phyloP scores from a whole-genome alignment of 495 filamentous ascomycete species.

The Aspergillus saccharolyticus region DNA sequence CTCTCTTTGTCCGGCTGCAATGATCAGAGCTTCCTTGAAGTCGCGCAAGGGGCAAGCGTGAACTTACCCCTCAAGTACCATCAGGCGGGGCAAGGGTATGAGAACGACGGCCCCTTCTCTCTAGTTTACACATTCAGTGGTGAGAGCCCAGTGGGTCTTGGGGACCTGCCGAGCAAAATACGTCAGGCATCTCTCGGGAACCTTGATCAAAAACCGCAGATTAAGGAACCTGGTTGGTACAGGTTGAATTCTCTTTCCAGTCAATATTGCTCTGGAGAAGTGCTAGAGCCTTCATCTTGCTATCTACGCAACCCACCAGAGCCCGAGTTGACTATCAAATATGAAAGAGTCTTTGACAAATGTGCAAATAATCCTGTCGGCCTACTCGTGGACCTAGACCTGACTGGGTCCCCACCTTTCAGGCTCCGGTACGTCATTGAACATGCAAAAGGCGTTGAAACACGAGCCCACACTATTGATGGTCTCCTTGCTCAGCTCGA shows the following conservation, averaged over 20 bases:
- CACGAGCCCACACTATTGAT: conserved; percentile 47
- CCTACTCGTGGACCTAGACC: conserved; percentile 75
- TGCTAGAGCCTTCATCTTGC: conserved; percentile 88
- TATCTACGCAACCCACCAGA: conserved; percentile 85
- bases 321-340: conserved; percentile 64
- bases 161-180: conserved; percentile 47
- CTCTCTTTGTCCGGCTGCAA: conserved; percentile 69
- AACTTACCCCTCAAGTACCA: conserved; percentile 69
- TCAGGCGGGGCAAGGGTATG: conserved; percentile 51
- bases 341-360: conserved; percentile 83
- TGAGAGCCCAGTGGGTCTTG: conserved; percentile 59
- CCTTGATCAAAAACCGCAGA: conserved; percentile 38
- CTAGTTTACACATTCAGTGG: conserved; percentile 55
- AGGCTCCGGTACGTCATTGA: conserved; percentile 65
- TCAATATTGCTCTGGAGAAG: conserved; percentile 76
- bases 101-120: conserved; percentile 38
- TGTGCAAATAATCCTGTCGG: conserved; percentile 92
- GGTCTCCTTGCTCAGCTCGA: conserved; percentile 74
- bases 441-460: conserved; percentile 50
- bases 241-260: conserved; percentile 71
- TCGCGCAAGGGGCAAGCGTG: conserved; percentile 64
- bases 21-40: conserved; percentile 70
- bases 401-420: conserved; percentile 90
- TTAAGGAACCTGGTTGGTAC: conserved; percentile 80
- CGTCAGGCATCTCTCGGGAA: conserved; percentile 31